Evolutionary conservation across 495 filamentous ascomycete species (phyloP), one percentile per base, ranked within the genome.

Genomic region (Trichoderma reesei): DNA sequence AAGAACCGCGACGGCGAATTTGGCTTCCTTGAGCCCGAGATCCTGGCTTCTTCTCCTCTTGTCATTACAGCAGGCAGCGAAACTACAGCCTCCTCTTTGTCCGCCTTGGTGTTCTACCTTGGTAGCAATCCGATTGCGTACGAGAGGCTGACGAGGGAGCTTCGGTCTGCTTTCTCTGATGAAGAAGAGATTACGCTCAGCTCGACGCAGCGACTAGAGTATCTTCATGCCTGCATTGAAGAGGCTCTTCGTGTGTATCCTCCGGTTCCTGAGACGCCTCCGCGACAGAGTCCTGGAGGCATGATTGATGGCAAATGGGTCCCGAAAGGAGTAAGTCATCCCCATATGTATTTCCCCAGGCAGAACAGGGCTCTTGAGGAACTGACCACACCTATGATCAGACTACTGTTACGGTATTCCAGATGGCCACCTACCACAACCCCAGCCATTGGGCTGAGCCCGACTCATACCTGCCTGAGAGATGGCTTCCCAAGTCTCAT

Each of bases 191-290:
- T 88, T 59, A 77, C 70, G 3, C 71, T 80, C 59, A 67, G 65
- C 3, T 70, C 67, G 6, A 73, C 78, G 8, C 68, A 71, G 13
- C 68, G 74, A 3, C 72, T 86, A 1, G 70, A 69, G 2, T 88
- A 86, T 67, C 74, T 88, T 65, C 74, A 78, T 44, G 86, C 85
- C 1, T 75, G 82, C 11, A 71, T 89, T 20, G 73, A 81, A 10
- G 86, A 90, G 68, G 73, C 74, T 0, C 73, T 89, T 4, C 78
- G 86, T 4, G 66, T 87, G 8, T 83, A 81, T 63, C 85, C 86
- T 34, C 81, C 86, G 0, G 77, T 79, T 0, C 75, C 84, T 0
- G 68, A 74, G 1, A 79, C 79, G 6, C 65, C 83, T 0, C 79
- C 80, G 5, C 72, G 87, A 41, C 70, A 10, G 69, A 72, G 0